Conservation (phyloP, 345 rosid species). For the Euphorbia pulcherrima region DNA sequence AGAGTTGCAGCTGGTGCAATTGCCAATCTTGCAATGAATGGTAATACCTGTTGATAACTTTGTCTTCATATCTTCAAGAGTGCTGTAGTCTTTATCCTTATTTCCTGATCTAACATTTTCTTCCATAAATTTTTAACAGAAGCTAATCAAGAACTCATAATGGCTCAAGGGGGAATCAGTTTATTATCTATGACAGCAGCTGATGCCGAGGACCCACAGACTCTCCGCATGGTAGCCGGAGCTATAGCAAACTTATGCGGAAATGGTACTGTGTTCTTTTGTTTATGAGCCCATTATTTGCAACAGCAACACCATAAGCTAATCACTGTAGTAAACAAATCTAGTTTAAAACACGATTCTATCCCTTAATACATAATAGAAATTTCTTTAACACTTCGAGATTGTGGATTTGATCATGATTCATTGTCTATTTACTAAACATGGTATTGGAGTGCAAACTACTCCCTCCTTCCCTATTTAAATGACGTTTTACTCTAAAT, state of each 20-base stretch:
- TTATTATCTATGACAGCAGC: constrained; percentile 31
- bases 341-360: not conserved
- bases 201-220: constrained; percentile 40
- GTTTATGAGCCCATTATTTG: not conserved
- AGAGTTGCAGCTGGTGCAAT: constrained; percentile 38
- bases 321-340: not conserved
- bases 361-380: too few species aligned
- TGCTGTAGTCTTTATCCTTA: not conserved
- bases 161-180: constrained; percentile 34
- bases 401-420: not conserved
- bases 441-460: not conserved
- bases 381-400: not conserved
- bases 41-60: constrained; percentile 4
- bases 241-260: constrained; percentile 39
- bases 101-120: constrained; percentile 3
- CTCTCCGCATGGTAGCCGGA: constrained; percentile 37
- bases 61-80: not conserved
- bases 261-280: constrained; percentile 21
- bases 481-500: too few species aligned
- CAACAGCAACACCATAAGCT: not conserved
- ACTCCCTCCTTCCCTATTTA: too few species aligned
- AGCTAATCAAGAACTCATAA: constrained; percentile 34
- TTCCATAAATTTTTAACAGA: constrained; percentile 17
- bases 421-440: not conserved
- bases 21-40: constrained; percentile 40